A percentile compares a stretch with the other conserved stretches of the same genome.
Evolutionary conservation across 2,329 filamentous ascomycete genomes (phyloP).

Genomic region (Arthrobotrys megalospora): DNA sequence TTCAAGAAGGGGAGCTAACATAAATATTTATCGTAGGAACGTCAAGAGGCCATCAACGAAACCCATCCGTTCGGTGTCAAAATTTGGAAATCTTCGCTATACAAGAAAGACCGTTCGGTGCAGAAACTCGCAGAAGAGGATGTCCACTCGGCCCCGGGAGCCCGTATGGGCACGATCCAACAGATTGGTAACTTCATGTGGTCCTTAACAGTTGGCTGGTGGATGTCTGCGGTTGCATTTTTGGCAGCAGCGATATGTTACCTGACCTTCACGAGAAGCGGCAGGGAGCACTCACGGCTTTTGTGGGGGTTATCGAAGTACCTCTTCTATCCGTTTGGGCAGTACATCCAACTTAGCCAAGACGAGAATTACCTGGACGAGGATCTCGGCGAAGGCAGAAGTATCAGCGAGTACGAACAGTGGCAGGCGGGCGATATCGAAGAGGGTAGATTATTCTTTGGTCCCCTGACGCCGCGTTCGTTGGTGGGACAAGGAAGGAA

Average conservation of each 20-base stretch:
- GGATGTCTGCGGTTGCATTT: conserved; percentile 84
- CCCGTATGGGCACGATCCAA: conserved; percentile 85
- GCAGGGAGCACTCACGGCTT: conserved; percentile 85
- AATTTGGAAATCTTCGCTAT: conserved; percentile 97
- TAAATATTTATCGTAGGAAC: conserved; percentile 73
- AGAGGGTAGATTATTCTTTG: conserved; percentile 95
- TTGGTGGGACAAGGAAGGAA: conserved; percentile 88
- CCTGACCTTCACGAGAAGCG: conserved; percentile 82
- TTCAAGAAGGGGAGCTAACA: not conserved
- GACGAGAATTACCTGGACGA: conserved; percentile 96
- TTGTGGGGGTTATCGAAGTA: conserved; percentile 88
- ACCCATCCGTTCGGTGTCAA: conserved; percentile 99
- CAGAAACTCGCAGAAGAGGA: conserved; percentile 96
- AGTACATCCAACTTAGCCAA: conserved; percentile 92
- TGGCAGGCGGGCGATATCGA: conserved; percentile 99
- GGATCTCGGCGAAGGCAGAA: conserved; percentile 93
- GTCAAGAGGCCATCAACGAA: conserved; percentile 97
- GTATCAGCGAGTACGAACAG: conserved; percentile 98
- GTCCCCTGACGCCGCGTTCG: conserved; percentile 80
- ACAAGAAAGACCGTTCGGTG: conserved; percentile 97
- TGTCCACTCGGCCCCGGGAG: conserved; percentile 94
- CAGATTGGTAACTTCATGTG: conserved; percentile 90
- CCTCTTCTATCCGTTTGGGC: conserved; percentile 95
- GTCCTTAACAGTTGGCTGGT: conserved; percentile 95
- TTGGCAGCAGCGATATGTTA: conserved; percentile 84